phyloP scores from a whole-genome alignment of 164 flowering plant genomes.

The Euptelea pleiosperma region DNA sequence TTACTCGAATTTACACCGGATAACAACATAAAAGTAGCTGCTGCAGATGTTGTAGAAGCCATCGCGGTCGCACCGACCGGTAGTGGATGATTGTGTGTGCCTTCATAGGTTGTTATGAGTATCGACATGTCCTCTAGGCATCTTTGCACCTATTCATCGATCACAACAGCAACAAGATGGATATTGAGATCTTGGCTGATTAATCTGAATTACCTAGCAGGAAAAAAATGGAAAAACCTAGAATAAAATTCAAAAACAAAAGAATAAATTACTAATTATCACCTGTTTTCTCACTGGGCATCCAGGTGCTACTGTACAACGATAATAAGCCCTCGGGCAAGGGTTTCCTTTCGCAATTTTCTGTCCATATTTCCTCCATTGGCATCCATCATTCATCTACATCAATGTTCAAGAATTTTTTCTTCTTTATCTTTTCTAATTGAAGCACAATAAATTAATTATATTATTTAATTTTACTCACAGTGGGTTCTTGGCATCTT shows the following conservation, averaged over 20 bases:
- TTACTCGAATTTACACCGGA: conserved; percentile 30
- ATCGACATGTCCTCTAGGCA: conserved; percentile 76
- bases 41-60: conserved; percentile 56
- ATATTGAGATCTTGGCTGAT: no score
- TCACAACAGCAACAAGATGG: background rate
- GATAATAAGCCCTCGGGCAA: conserved; percentile 76
- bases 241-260: background rate
- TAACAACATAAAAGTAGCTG: conserved; percentile 38
- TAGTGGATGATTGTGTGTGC: conserved; percentile 71
- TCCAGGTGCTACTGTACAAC: conserved; percentile 70
- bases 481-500: conserved; percentile 72
- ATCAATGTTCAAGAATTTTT: background rate
- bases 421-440: background rate
- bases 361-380: conserved; percentile 85
- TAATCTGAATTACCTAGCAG: no score
- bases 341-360: conserved; percentile 78
- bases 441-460: background rate
- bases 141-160: conserved; percentile 53
- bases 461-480: conserved; percentile 30
- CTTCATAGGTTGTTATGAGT: conserved; percentile 72
- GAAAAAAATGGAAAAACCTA: background rate
- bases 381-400: conserved; percentile 78
- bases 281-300: conserved; percentile 83
- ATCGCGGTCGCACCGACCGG: conserved; percentile 72
- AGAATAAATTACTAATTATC: background rate